Evolutionary conservation across 495 filamentous ascomycete genomes (phyloP), one percentile per base, ranked within the genome.

Genomic region (Rhypophila decipiens): DNA sequence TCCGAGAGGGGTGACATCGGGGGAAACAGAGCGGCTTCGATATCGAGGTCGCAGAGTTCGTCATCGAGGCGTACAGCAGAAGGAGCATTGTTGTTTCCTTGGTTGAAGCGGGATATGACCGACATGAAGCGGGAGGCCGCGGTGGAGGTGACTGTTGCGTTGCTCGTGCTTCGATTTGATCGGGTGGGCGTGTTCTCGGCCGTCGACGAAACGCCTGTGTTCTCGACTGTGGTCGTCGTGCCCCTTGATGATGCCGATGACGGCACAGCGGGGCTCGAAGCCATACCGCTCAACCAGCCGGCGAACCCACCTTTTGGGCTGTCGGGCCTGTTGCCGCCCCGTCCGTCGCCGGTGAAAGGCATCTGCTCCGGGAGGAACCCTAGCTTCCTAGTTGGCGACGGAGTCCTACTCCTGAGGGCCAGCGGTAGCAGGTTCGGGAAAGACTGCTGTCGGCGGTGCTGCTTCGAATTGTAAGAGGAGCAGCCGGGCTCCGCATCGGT

Each of bases 41-140:
- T 77, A 58, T 87, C 76, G 18, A 88, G 65, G 48, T 75, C 78
- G 46, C 80, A 68, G 33, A 88, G 70, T 50, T 87, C 83, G 54
- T 87, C 83, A 44, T 79, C 47, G 45, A 42, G 24, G 10, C 55
- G 29, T 3, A 50, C 52, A 4, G 55, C 49, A 10, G 56, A 43
- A 10, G 66, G 61, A 29, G 49, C 55, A n/a, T 55, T 54, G n/a
- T n/a, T n/a, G n/a, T n/a, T n/a, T n/a, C n/a, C n/a, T n/a, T n/a
- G n/a, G 31, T 63, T 65, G 34, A 73, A 64, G 8, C 67, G 60
- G 13, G 69, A 66, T 22, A 73, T 53, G 23, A 65, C 69, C 13
- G 69, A 69, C 58, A 73, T 66, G 43, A 74, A 64, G 20, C 70
- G 65, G 31, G 70, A 69, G 4, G 47, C 51, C 44, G 42, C 57